These are phyloP conservation scores for Globisporangium irregulare DNA, from an alignment of 352 stramenopile genomes.

Conservation along the genomic window DNA sequence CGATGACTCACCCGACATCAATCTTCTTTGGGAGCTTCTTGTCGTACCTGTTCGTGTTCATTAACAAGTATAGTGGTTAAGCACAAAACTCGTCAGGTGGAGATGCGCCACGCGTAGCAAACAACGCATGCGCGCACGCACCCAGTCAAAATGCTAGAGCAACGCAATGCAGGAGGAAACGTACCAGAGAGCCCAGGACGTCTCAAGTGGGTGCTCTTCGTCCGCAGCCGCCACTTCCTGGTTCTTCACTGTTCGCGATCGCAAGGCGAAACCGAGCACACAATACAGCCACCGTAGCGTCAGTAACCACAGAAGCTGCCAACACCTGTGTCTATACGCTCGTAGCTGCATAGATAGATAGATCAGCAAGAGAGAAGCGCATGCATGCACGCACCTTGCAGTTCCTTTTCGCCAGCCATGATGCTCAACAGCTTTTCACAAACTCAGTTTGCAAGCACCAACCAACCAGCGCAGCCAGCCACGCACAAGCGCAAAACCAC, in stretches of 20 bases:
- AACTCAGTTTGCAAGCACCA: conserved; percentile 10
- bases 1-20: conserved; percentile 65
- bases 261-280: neutral
- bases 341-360: neutral
- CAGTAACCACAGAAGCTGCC: neutral
- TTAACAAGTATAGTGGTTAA: neutral
- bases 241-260: conserved; percentile 14
- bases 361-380: neutral
- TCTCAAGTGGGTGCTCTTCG: conserved; percentile 85
- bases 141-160: too few relatives aligned
- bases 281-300: neutral
- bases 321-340: too few relatives aligned
- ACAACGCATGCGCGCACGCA: neutral
- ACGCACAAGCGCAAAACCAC: neutral
- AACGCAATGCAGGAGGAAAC: conserved; percentile 13
- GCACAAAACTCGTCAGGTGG: conserved; percentile 1
- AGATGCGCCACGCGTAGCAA: neutral
- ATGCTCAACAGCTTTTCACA: conserved; percentile 19
- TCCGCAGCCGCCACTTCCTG: conserved; percentile 22
- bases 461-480: conserved; percentile 11
- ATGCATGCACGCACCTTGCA: conserved; percentile 13
- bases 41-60: conserved; percentile 80
- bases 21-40: conserved; percentile 92
- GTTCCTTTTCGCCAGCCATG: conserved; percentile 15
- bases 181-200: conserved; percentile 87